Base-by-base conservation (phyloP, 176 grass and related monocot genomes). In the Secale cereale region DNA sequence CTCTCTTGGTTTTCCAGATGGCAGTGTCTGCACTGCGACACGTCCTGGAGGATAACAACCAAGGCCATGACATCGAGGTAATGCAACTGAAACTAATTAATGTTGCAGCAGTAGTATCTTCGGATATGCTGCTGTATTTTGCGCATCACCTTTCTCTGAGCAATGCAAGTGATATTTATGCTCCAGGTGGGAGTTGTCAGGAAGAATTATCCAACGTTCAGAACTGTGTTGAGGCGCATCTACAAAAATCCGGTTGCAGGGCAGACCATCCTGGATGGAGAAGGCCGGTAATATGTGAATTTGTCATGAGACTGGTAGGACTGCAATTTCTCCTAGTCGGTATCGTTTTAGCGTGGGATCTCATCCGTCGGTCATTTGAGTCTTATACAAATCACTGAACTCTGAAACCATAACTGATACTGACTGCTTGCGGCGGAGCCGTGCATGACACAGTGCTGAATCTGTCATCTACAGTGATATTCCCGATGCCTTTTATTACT, bases 1-100 rank as follows among this genome's bases (percentile, higher is more conserved):
- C 27, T 46, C 32, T 23, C 57, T 17, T 48, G 23, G 27, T 81
- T 81, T 89, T 81, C 35, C 77, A 85, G 77, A 81, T 89, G 77
- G 48, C 81, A 25, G 15, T 81, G 28, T 68, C 41, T 28, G 87
- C 87, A 75, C 36, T 89, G 61, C 27, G 52, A 59, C 54, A 76
- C 8, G 70, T 65, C 22, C 11, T 81, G 70, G 33, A 1, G 28
- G 48, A 85, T 43, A 26, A 85, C 10, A 32, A 22, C 36, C 41
- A 68, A 61, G 61, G 29, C 78, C 41, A 32, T 17, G 62, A 85
- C 30, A 17, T 76, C 8, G 87, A 85, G 82, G 87, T 81, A 76
- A 39, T 59, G 69, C 52, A 22, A 57, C 7, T 52, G 48, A 22
- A 57, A 57, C 1, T 3, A 22, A 22, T 22, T 57, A 57, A 57